Base-by-base conservation (phyloP, 805 yeast genomes). In the Pachysolen tannophilus region DNA sequence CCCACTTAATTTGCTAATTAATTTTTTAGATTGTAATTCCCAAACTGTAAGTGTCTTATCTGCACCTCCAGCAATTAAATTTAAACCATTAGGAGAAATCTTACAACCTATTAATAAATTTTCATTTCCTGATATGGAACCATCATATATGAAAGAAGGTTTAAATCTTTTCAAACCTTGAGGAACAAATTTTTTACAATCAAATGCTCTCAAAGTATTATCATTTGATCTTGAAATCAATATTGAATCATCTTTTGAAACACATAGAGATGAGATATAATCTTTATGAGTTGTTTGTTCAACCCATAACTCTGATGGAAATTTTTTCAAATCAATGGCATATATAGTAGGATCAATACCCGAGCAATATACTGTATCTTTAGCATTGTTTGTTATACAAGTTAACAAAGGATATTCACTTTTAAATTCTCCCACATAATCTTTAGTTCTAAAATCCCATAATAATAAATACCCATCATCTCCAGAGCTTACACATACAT, bases 331-430 rank as follows among this genome's bases (percentile, higher is more conserved):
- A 47, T 84, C 94, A 58, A 69, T 78, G 2, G 75, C 78, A 28
- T 58, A 49, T 1, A 84, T 65, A 0, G 63, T 58, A 1, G 85
- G 80, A 43, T 84, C 90, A 3, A 84, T 69, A 0, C 94, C 94
- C 0, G 79, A 61, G 5, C 74, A 63, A 44, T 63, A 83, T 4
- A 80, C 45, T 10, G 59, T 53, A 11, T 56, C 52, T 2, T 71
- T 75, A 28, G 55, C 53, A 3, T 50, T 46, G 41, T 56, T 61
- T 40, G 58, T 46, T 6, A 63, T 67, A 6, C 73, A 70, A 0
- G 83, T 61, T 15, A 82, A 53, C 1, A 83, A 45, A 0, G 94
- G 92, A 45, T 63, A 79, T 2, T 65, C 66, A 0, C 78, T 66
- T 16, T 57, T 51, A 35, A 75, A 55, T 7, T 44, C 46, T 2